These are phyloP conservation scores for Yamadazyma triangularis DNA, from an alignment of 1,139 yeast genomes.

Conservation along the genomic window DNA sequence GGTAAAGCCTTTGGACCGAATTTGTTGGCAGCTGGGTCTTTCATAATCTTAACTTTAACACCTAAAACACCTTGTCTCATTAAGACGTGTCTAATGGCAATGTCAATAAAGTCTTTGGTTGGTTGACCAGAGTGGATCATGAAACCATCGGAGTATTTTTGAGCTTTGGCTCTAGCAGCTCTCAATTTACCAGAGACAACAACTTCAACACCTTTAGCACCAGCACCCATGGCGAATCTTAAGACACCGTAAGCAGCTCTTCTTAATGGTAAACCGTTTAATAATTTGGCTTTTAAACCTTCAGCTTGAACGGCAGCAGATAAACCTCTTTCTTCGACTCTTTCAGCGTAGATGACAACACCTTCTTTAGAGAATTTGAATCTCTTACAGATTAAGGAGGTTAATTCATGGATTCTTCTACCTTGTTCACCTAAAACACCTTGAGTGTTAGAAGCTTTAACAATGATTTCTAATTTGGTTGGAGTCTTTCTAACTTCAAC, in stretches of 20 bases:
- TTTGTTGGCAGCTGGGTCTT: slow-evolving; percentile 92
- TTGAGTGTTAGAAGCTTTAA: slow-evolving; percentile 99
- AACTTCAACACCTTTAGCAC: slow-evolving; percentile 99
- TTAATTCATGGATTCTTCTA: slow-evolving; percentile 99
- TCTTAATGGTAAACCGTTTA: slow-evolving; percentile 99
- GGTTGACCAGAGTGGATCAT: slow-evolving; percentile 99
- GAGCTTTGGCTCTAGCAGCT: slow-evolving; percentile 99
- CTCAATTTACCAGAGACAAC: slow-evolving; percentile 99
- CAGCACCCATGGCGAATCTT: slow-evolving; percentile 99
- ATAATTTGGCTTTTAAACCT: slow-evolving; percentile 96
- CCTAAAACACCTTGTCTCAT: slow-evolving; percentile 99
- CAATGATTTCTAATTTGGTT: slow-evolving; percentile 95
- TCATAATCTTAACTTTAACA: slow-evolving; percentile 99
- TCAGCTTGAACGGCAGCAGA: slow-evolving; percentile 99
- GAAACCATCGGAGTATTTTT: slow-evolving; percentile 99
- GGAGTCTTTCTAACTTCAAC: slow-evolving; percentile 99
- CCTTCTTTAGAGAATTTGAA: slow-evolving; percentile 95
- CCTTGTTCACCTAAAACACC: slow-evolving; percentile 99
- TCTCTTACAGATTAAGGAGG: slow-evolving; percentile 97
- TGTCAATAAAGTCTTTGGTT: slow-evolving; percentile 96
- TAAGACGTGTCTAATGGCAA: slow-evolving; percentile 99
- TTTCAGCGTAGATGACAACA: slow-evolving; percentile 95
- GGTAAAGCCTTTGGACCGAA: slow-evolving; percentile 92
- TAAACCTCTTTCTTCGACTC: slow-evolving; percentile 99
- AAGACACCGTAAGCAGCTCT: slow-evolving; percentile 99